Evolutionary conservation across 352 stramenopile genomes (phyloP).

Genomic region (Hyaloperonospora brassicae): DNA sequence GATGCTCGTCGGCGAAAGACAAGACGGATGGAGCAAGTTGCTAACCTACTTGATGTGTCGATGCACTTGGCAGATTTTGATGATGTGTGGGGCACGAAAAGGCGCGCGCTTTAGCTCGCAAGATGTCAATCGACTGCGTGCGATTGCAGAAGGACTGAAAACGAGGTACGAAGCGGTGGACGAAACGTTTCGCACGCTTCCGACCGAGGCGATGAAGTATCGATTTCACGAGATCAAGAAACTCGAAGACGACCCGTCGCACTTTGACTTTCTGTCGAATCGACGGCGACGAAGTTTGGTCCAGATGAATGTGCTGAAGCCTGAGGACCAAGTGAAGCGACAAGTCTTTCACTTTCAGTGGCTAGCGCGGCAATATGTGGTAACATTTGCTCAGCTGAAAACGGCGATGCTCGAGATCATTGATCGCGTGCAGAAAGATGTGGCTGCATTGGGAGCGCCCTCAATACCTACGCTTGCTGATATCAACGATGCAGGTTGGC

Average conservation of each 20-base stretch:
- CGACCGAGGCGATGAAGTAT: conserved; percentile 57
- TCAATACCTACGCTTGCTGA: conserved; percentile 32
- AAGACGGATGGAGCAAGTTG: neutral
- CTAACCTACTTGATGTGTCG: neutral
- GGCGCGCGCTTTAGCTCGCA: conserved; percentile 69
- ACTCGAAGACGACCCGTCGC: conserved; percentile 52
- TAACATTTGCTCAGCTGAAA: conserved; percentile 45
- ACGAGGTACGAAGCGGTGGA: conserved; percentile 47
- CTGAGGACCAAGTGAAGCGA: conserved; percentile 31
- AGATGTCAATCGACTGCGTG: conserved; percentile 55
- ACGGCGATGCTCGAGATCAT: conserved; percentile 44
- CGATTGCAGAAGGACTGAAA: conserved; percentile 43
- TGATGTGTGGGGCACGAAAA: conserved; percentile 66
- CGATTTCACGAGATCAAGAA: conserved; percentile 45
- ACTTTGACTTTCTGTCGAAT: conserved; percentile 33
- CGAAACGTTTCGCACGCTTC: conserved; percentile 39
- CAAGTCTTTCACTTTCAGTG: conserved; percentile 66
- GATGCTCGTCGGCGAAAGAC: neutral
- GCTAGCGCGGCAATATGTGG: conserved; percentile 57
- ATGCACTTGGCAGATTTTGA: conserved; percentile 40
- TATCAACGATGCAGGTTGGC: conserved; percentile 53
- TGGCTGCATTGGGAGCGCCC: conserved; percentile 23
- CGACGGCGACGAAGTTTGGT: conserved; percentile 23
- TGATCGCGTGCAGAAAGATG: conserved; percentile 37
- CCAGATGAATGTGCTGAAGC: conserved; percentile 18